Evolutionary conservation across 495 filamentous ascomycete genomes (phyloP).

Genomic region (Achaetomiella virescens): DNA sequence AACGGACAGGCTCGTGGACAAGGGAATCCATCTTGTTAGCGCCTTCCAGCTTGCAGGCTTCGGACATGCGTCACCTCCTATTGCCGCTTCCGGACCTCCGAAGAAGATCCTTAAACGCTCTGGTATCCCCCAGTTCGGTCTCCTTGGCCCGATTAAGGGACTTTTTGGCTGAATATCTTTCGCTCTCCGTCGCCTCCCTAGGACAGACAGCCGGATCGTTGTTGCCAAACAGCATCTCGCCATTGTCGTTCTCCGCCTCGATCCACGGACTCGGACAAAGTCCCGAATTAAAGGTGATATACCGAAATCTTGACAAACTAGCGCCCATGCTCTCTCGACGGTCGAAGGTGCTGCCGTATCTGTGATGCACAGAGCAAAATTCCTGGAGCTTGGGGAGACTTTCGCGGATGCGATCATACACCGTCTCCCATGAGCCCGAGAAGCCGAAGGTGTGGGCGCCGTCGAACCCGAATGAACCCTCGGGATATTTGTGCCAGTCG

Average conservation of each 20-base stretch:
- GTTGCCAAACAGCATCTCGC: neutral
- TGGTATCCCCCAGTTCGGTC: neutral
- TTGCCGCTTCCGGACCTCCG: neutral
- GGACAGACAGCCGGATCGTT: neutral
- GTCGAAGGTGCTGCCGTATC: neutral
- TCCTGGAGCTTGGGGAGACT: neutral
- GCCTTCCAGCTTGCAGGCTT: no score
- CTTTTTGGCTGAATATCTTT: neutral
- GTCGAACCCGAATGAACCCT: neutral
- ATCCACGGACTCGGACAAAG: neutral
- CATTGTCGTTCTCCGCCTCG: neutral
- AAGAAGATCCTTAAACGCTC: neutral
- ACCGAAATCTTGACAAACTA: neutral
- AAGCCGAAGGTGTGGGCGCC: neutral
- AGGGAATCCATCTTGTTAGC: no score
- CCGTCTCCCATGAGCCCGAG: neutral
- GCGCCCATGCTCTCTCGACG: neutral
- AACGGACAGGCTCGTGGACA: no score
- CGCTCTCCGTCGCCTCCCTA: neutral
- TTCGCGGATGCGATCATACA: neutral
- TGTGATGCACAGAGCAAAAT: neutral
- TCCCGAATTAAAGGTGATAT: neutral
- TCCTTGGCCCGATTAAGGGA: neutral
- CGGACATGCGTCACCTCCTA: no score
- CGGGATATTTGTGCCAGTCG: neutral